Evolutionary conservation across 208 protist genomes (phyloP).

Genomic region (Trypanosoma lewisi): DNA sequence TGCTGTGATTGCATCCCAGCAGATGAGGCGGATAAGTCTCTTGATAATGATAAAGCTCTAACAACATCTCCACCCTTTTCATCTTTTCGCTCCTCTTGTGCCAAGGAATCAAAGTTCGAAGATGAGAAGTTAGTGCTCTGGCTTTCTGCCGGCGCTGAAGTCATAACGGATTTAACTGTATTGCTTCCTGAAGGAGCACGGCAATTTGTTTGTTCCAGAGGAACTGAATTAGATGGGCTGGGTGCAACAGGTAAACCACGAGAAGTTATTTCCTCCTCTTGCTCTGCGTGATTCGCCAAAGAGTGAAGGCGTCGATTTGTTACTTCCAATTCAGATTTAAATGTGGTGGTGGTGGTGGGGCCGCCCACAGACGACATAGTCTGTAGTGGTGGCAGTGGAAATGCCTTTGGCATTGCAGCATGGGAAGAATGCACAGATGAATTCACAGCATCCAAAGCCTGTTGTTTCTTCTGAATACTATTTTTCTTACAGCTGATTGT

Average conservation of each 20-base stretch:
- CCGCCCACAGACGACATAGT: background rate
- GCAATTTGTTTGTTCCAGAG: background rate
- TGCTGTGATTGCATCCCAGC: background rate
- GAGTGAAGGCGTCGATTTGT: background rate
- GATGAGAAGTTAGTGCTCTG: slow-evolving; percentile 10
- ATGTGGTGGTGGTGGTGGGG: too few relatives aligned
- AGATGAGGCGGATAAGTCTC: background rate
- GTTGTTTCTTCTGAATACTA: background rate
- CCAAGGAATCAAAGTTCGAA: background rate
- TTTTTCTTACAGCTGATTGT: slow-evolving; percentile 4
- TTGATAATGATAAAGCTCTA: background rate
- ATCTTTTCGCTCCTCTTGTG: slow-evolving; percentile 13
- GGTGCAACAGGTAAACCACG: background rate
- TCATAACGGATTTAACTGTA: background rate
- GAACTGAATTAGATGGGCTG: background rate
- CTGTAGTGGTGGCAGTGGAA: background rate
- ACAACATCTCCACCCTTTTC: background rate
- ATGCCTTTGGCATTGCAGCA: background rate
- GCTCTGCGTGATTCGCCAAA: background rate
- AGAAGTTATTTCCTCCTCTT: background rate
- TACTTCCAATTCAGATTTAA: background rate
- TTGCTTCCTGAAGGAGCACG: background rate
- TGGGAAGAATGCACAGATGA: background rate
- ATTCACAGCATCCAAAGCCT: background rate
- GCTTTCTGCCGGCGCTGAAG: slow-evolving; percentile 9